These are phyloP conservation scores for Hygrophoropsis aurantiaca DNA, from an alignment of 768 basidiomycete genomes.

Conservation along the genomic window DNA sequence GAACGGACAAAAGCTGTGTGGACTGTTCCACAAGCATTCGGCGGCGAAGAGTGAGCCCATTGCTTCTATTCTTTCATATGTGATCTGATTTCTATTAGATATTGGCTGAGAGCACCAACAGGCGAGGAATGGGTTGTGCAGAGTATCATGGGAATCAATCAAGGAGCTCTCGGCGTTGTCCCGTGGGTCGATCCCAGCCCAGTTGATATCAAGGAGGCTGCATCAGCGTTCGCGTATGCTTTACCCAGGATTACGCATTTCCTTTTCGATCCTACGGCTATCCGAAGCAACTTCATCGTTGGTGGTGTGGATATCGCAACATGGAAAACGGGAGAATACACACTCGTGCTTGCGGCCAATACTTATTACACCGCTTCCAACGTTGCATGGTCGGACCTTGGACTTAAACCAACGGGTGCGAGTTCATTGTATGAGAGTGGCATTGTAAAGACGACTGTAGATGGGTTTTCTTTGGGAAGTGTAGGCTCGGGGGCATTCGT, in stretches of 20 bases:
- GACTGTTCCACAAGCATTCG: slow-evolving; percentile 82
- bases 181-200: slow-evolving; percentile 54
- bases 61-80: slow-evolving; percentile 13
- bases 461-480: slow-evolving; percentile 21
- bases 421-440: slow-evolving; percentile 15
- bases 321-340: slow-evolving; percentile 43
- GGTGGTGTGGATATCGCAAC: slow-evolving; percentile 48
- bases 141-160: slow-evolving; percentile 66
- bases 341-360: slow-evolving; percentile 53
- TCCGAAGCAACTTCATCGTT: slow-evolving; percentile 39
- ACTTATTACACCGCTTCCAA: slow-evolving; percentile 40
- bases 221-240: slow-evolving; percentile 48
- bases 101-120: slow-evolving; percentile 63
- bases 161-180: slow-evolving; percentile 59
- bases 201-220: slow-evolving; percentile 50
- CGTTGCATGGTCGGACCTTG: slow-evolving; percentile 32
- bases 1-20: slow-evolving; percentile 68
- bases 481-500: slow-evolving; percentile 24
- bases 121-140: slow-evolving; percentile 70
- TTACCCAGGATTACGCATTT: slow-evolving; percentile 46
- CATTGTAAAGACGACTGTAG: not conserved
- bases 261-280: slow-evolving; percentile 42
- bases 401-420: slow-evolving; percentile 7
- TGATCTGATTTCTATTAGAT: slow-evolving; percentile 40
- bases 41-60: slow-evolving; percentile 37